phyloP scores from a whole-genome alignment of 2,329 filamentous ascomycete species.

The Colletotrichum noveboracense region DNA sequence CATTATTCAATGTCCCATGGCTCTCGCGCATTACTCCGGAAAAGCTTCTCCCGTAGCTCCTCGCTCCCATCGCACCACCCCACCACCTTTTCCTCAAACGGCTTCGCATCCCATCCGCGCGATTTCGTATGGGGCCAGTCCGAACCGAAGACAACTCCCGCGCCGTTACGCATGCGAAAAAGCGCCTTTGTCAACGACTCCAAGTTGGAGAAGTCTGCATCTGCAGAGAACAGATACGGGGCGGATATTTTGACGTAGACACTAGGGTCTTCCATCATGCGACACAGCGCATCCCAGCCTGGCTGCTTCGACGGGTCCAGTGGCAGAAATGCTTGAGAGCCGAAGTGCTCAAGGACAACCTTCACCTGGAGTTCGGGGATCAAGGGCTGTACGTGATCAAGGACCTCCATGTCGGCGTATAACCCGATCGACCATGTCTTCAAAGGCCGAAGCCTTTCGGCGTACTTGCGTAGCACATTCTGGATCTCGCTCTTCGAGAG shows the following conservation, averaged over 20 bases:
- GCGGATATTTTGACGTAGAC: not conserved
- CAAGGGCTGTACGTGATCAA: not conserved
- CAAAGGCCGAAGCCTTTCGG: not conserved
- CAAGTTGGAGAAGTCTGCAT: not conserved
- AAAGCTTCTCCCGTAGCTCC: not conserved
- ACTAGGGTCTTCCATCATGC: not conserved
- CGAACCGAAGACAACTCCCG: not conserved
- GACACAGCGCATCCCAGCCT: not conserved
- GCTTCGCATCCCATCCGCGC: not conserved
- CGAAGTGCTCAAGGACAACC: not conserved
- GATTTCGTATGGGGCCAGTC: not conserved
- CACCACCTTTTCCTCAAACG: not conserved
- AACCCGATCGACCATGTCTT: not conserved
- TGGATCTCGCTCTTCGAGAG: not conserved
- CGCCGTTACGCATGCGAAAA: not conserved
- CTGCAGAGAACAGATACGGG: not conserved
- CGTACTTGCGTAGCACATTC: not conserved
- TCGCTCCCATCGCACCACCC: not conserved
- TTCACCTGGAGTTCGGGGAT: not conserved
- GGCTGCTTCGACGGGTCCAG: not conserved
- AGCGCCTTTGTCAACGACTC: not conserved
- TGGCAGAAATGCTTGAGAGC: not conserved
- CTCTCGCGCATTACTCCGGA: not conserved
- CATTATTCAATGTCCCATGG: not conserved
- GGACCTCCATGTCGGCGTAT: not conserved